These are phyloP conservation scores for Bromus sterilis DNA, from an alignment of 176 grass and related monocot genomes.

Conservation along the genomic window DNA sequence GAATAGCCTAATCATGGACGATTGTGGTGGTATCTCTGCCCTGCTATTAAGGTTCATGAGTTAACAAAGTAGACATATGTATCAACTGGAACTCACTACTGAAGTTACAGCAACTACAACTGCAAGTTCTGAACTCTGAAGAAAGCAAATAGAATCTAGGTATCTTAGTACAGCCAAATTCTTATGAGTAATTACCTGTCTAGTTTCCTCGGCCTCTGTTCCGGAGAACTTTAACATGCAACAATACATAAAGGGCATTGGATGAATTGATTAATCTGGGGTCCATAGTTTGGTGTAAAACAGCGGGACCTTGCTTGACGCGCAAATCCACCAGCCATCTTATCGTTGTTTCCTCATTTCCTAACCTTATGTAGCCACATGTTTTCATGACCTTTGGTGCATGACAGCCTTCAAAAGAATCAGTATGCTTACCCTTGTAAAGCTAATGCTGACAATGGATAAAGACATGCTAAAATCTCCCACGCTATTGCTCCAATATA, in stretches of 20 bases:
- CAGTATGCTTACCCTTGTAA: neutral
- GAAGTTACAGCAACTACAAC: neutral
- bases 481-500: neutral
- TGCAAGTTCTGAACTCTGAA: neutral
- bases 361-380: neutral
- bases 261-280: neutral
- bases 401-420: neutral
- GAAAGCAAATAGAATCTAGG: neutral
- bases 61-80: neutral
- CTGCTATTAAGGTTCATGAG: neutral
- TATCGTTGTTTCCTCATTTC: neutral
- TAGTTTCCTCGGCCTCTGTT: neutral
- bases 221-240: neutral
- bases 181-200: neutral
- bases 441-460: neutral
- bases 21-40: constrained; percentile 4
- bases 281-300: constrained; percentile 3
- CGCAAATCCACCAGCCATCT: neutral
- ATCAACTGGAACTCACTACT: neutral
- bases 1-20: neutral
- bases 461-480: neutral
- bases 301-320: neutral
- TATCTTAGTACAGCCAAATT: neutral
- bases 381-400: neutral
- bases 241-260: neutral